Percentiles rank a stretch among this genome's conserved stretches.
These are phyloP conservation scores for Suhomyces terraborum DNA, from an alignment of 1,139 yeast genomes.

Conservation along the genomic window DNA sequence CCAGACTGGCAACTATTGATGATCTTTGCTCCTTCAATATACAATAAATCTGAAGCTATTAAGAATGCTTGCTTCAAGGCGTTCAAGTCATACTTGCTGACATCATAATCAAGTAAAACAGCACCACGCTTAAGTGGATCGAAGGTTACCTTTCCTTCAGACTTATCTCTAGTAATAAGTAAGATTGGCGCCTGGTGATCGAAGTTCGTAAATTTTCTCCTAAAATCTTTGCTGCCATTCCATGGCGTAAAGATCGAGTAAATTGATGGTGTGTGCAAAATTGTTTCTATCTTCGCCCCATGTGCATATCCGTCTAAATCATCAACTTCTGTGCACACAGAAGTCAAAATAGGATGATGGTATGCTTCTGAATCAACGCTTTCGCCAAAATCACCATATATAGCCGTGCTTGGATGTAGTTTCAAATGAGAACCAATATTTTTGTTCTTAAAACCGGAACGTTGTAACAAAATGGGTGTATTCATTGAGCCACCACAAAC, in stretches of 20 bases:
- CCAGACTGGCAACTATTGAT: slow-evolving; percentile 42
- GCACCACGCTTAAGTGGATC: slow-evolving; percentile 42
- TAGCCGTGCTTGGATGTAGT: slow-evolving; percentile 52
- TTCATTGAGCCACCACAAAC: slow-evolving; percentile 54
- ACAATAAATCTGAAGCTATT: slow-evolving; percentile 48
- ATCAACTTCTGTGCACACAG: slow-evolving; percentile 51
- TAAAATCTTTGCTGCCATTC: slow-evolving; percentile 35
- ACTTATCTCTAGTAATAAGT: slow-evolving; percentile 51
- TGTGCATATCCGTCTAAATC: slow-evolving; percentile 59
- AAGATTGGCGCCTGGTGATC: slow-evolving; percentile 46
- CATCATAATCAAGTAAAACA: slow-evolving; percentile 42
- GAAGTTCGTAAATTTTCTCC: slow-evolving; percentile 41
- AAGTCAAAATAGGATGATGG: slow-evolving; percentile 51
- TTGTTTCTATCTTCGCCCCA: slow-evolving; percentile 58
- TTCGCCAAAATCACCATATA: slow-evolving; percentile 46
- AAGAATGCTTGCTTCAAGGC: slow-evolving; percentile 46
- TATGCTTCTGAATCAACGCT: slow-evolving; percentile 39
- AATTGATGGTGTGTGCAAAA: slow-evolving; percentile 49
- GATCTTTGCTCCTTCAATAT: slow-evolving; percentile 54
- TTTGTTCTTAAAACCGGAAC: slow-evolving; percentile 56
- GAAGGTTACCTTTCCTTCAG: slow-evolving; percentile 43
- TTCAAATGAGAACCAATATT: slow-evolving; percentile 57
- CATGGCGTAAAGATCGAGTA: slow-evolving; percentile 48
- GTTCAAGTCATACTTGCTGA: slow-evolving; percentile 45
- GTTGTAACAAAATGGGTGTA: slow-evolving; percentile 53